Evolutionary conservation across 257 asterid genomes (phyloP).

Genomic region (Solanum etuberosum): DNA sequence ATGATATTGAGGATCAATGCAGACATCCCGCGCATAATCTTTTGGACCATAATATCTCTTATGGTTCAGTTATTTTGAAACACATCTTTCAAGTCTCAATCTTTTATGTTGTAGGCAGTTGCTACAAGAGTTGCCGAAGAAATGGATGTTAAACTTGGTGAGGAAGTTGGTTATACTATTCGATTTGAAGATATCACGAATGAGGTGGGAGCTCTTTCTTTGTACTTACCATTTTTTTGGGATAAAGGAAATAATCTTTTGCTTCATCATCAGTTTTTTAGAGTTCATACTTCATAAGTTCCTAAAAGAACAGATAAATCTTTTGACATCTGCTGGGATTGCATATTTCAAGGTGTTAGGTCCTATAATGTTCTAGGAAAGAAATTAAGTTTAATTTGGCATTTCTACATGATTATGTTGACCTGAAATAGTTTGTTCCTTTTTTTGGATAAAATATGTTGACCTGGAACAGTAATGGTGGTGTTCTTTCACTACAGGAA

Average conservation of each 20-base stretch:
- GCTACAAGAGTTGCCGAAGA: conserved; percentile 90
- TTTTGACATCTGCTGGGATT: background rate
- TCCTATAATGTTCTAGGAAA: background rate
- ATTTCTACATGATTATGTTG: background rate
- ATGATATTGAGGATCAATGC: background rate
- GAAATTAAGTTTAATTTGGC: background rate
- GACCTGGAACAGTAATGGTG: conserved; percentile 8
- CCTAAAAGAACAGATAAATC: background rate
- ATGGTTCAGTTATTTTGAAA: background rate
- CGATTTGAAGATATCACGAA: conserved; percentile 89
- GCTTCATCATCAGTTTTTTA: background rate
- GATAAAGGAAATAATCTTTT: background rate
- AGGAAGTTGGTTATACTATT: conserved; percentile 92
- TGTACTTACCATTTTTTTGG: background rate
- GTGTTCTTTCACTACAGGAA: conserved; percentile 45
- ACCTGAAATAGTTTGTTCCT: conserved; percentile 5
- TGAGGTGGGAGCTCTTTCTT: conserved; percentile 32
- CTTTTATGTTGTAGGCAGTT: conserved; percentile 45
- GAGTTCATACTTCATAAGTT: background rate
- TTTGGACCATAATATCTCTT: background rate
- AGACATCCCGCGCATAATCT: background rate
- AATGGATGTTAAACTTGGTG: conserved; percentile 88
- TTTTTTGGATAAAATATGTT: background rate
- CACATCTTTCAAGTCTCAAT: background rate
- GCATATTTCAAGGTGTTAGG: background rate